Conservation (phyloP, 1,139 yeast species). For the Hemisphaericaspora xylofermentans region DNA sequence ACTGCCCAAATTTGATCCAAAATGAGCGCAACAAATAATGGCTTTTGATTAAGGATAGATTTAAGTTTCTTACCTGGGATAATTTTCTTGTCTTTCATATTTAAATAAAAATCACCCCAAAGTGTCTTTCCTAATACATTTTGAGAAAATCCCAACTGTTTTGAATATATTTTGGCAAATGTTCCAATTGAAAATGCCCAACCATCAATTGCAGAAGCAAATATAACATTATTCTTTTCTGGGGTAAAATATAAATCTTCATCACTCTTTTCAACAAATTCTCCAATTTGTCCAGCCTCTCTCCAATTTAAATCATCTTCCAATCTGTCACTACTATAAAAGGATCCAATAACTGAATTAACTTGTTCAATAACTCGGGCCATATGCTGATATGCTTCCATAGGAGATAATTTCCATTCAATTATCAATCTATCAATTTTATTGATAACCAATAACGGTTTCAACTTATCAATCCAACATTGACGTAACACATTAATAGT, state of each 20-base stretch:
- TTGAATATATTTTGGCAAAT: conserved; percentile 82
- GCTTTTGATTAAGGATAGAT: conserved; percentile 58
- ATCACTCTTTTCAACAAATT: conserved; percentile 75
- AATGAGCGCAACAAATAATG: conserved; percentile 83
- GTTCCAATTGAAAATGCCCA: conserved; percentile 96
- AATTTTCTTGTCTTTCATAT: conserved; percentile 85
- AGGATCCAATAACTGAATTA: conserved; percentile 90
- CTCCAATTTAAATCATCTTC: conserved; percentile 85
- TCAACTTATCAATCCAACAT: conserved; percentile 90
- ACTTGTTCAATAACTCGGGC: conserved; percentile 84
- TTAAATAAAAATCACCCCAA: conserved; percentile 94
- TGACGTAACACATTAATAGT: conserved; percentile 93
- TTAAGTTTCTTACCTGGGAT: conserved; percentile 55
- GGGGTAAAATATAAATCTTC: conserved; percentile 88
- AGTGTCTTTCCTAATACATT: conserved; percentile 78
- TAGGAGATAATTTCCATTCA: conserved; percentile 79
- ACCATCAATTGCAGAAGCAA: conserved; percentile 93
- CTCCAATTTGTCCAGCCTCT: conserved; percentile 57
- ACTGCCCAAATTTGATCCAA: conserved; percentile 92
- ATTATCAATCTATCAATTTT: conserved; percentile 84
- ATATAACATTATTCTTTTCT: conserved; percentile 84
- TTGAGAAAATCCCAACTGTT: conserved; percentile 81
- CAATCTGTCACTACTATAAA: conserved; percentile 92
- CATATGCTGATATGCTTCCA: conserved; percentile 83
- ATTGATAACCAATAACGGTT: conserved; percentile 87